Evolutionary conservation across 768 basidiomycete genomes (phyloP), one percentile per base, ranked within the genome.

Genomic region (Phaffia australis): DNA sequence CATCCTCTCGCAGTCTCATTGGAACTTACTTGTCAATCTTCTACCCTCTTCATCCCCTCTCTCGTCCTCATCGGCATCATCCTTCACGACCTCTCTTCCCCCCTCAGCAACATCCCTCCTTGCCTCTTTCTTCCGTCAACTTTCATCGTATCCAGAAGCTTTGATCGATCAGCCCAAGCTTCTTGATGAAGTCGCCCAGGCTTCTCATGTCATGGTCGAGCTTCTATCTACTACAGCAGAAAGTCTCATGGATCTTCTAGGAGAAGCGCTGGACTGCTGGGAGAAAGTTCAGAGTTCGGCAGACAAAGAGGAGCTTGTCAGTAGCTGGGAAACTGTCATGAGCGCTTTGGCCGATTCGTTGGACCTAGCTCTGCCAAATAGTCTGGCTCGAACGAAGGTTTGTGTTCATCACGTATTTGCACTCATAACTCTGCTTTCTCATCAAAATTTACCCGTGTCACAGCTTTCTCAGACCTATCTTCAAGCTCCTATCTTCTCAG

Each of bases 191-290:
- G 23, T 67, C 18, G 52, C 66, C 3, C 21, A n/a, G 1, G 56
- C 60, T 11, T 60, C 60, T 48, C 32, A 32, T 2, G 56, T 50
- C 47, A 51, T 67, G 1, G 56, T 67, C 3, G 42, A 32, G 18
- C 66, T 67, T 48, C 42, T 63, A 2, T 55, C 59, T 2, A 46
- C 42, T 2, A 46, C 50, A 15, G 23, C 66, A 3, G 66, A 67
- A 21, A 56, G 49, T 49, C 58, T 69, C 8, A 48, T 69, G 15
- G 67, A 69, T 29, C 62, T 69, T n/a, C 57, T 63, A 50, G 67
- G 62, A 49, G 67, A 63, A 29, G 67, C 56, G 4, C 51, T 69
- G 14, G 35, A 27, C 8, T 50, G 49, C 25, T 64, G 63, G 67
- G 50, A 16, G 18, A 8, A 51, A 27, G 63, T 16, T n/a, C 9